phyloP scores from a whole-genome alignment of 306 rosid genomes.

The Inga laurina region DNA sequence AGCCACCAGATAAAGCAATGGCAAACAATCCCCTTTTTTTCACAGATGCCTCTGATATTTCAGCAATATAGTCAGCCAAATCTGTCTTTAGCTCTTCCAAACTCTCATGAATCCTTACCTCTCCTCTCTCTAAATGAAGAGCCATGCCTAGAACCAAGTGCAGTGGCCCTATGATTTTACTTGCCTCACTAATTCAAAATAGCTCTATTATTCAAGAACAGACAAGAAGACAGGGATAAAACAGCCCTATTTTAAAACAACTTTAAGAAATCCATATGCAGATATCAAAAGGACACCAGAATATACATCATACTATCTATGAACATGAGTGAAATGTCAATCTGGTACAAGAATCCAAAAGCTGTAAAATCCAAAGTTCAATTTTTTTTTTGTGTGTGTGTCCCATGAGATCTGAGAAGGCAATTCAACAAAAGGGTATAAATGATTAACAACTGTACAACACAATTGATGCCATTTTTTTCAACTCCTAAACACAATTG shows the following conservation, averaged over 20 bases:
- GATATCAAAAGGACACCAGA: not conserved
- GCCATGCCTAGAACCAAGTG: conserved; percentile 56
- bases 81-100: conserved; percentile 83
- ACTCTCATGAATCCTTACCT: conserved; percentile 77
- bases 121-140: conserved; percentile 52
- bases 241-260: not conserved
- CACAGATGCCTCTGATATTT: conserved; percentile 82
- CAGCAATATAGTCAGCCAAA: conserved; percentile 87
- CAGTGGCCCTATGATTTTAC: conserved; percentile 7
- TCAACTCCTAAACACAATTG: too few relatives aligned
- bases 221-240: not conserved
- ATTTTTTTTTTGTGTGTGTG: conserved; percentile 11
- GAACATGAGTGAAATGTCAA: conserved; percentile 13
- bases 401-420: not conserved
- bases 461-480: too few relatives aligned
- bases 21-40: conserved; percentile 86
- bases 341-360: not conserved
- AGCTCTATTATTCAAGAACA: not conserved
- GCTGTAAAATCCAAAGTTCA: conserved; percentile 20
- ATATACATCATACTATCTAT: conserved; percentile 27
- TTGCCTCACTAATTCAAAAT: too few relatives aligned
- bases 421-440: not conserved
- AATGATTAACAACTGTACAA: not conserved
- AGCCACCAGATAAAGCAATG: conserved; percentile 92
- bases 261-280: conserved; percentile 7